Base-by-base conservation (phyloP, 2,329 filamentous ascomycete species). In the Huntiella abstrusa region DNA sequence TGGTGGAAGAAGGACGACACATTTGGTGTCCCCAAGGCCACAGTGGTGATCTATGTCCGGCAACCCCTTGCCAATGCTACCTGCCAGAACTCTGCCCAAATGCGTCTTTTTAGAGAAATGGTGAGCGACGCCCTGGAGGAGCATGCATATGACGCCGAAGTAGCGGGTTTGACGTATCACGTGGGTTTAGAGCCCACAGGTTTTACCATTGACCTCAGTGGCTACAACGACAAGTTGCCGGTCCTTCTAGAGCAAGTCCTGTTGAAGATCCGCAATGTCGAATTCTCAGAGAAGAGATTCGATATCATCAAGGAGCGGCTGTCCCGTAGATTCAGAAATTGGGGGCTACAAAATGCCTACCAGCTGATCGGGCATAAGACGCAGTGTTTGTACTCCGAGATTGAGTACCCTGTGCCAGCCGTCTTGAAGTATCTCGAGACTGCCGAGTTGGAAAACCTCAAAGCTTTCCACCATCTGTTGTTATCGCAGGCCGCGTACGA, bases 1-100 rank as follows among this genome's bases (percentile, higher is more conserved):
- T 98, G 91, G 91, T 95, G 79, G 68, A 98, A 98, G 68, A 96
- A 96, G 63, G 91, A 98, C 56, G 91, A 98, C 55, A 86, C 80
- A 0, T 98, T 96, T 62, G 96, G 88, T 87, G 91, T 96, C 7
- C 91, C 91, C 6, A 94, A 93, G 60, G 91, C 84, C 3, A 91
- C 86, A 49, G 67, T 96, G 13, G 74, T 86, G 53, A 75, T 94
- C 52, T 84, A 79, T 54, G 70, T 92, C 53, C 75, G 79, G 54
- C 93, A 80, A 49, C 82, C 86, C 0, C 63, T 93, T 40, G 77
- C 83, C n/a, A 78, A 77, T 58, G 73, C 83, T 1, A 86, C 83
- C 4, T 82, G 86, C 1, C 77, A 81, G 48, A 87, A 82, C 51
- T 69, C 75, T 32, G 77, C 92, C 50, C 85, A 91, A 57, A 74